Conservation (phyloP, 345 rosid genomes). For the Populus simonii region DNA sequence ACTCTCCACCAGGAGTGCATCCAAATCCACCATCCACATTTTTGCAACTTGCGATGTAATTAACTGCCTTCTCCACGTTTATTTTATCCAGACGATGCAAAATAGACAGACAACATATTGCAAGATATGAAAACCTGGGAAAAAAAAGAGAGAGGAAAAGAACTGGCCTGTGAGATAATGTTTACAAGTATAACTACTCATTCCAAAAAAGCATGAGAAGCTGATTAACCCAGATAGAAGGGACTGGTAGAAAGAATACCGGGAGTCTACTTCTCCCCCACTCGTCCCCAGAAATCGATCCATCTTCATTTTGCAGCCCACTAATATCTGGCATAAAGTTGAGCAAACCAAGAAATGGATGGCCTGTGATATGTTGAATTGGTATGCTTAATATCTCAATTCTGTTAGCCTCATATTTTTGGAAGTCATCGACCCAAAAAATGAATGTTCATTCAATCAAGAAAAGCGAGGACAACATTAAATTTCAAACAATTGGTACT, state of each 20-base stretch:
- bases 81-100: conserved; percentile 57
- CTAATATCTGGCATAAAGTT: conserved; percentile 54
- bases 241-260: conserved; percentile 36
- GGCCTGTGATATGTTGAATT: neutral
- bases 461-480: neutral
- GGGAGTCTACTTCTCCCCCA: conserved; percentile 98
- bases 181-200: neutral
- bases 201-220: neutral
- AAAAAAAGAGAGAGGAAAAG: neutral
- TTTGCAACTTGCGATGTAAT: conserved; percentile 79
- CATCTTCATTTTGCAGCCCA: conserved; percentile 85
- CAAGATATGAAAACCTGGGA: conserved; percentile 78
- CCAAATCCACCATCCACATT: conserved; percentile 96
- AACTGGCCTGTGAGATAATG: neutral
- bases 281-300: conserved; percentile 88
- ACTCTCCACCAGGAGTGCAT: conserved; percentile 90
- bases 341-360: conserved; percentile 22
- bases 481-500: neutral
- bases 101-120: conserved; percentile 79
- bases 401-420: neutral
- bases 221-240: neutral
- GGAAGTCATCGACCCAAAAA: neutral
- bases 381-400: neutral
- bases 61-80: conserved; percentile 71
- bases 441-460: no score